These are phyloP conservation scores for Solanum hybrid DNA, from an alignment of 305 asterid species.

Conservation along the genomic window DNA sequence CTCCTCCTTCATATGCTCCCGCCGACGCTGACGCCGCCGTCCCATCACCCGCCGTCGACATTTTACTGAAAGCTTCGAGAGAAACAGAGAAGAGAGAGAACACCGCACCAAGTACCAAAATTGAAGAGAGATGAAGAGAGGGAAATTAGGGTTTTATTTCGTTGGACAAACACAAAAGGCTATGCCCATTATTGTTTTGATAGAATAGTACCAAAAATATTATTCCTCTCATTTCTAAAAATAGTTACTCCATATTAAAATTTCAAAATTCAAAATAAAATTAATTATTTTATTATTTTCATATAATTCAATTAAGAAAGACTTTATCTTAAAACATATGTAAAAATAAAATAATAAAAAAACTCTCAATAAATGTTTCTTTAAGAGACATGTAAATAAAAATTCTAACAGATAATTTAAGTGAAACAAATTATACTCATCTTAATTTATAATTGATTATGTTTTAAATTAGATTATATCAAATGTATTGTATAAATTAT, in stretches of 20 bases:
- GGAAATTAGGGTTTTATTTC: conserved; percentile 11
- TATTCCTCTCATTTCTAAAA: background rate
- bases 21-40: conserved; percentile 27
- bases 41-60: conserved; percentile 59
- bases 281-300: background rate
- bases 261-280: background rate
- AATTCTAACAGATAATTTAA: too few relatives aligned
- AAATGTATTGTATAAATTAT: background rate
- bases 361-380: background rate
- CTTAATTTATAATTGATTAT: background rate
- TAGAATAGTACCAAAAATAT: background rate
- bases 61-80: conserved; percentile 13
- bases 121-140: background rate
- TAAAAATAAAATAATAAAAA: background rate
- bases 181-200: background rate
- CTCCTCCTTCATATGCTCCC: conserved; percentile 29
- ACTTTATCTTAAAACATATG: background rate
- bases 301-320: background rate
- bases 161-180: background rate
- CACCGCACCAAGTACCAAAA: background rate
- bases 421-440: background rate
- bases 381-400: background rate
- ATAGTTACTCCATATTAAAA: background rate
- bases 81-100: background rate
- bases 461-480: too few relatives aligned